Evolutionary conservation across 179 eudicot species (phyloP), one percentile per base, ranked within the genome.

Genomic region (Beta corolliflora): DNA sequence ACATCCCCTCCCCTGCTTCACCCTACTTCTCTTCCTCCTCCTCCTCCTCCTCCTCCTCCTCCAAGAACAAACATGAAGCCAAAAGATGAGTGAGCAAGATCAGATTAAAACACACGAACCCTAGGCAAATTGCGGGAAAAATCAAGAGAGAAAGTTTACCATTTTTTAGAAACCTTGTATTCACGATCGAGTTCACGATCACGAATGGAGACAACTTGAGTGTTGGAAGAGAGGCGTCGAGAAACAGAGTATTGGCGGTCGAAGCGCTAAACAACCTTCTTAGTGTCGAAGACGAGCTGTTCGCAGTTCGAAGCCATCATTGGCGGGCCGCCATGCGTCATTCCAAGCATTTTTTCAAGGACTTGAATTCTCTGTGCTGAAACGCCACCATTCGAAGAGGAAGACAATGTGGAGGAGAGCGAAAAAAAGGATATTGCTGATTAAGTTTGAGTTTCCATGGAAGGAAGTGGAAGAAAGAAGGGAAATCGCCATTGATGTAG

Each of bases 261-360:
- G 31, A 95, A 82, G 16, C 95, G 88, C 82, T 94, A 97, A 6
- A 93, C 95, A 10, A 95, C 84, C 82, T 92, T 93, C 86, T 63
- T 90, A n/a, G 97, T 81, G 79, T 95, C 99, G 81, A 82, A 95
- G 0, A 91, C 77, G 2, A 95, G 61, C 86, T 85, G 93, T 71
- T 95, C 98, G 61, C 86, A 84, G 93, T 71, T 95, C 98, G 77
- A 95, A 92, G 7, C 93, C 91, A 65, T 92, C 87, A 82, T 91
- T 94, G 21, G 97, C 97, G 25, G 84, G 82, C 14, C 92, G 83
- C 97, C 98, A 94, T 4, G 87, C 89, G 71, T 91, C 92, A 45
- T 82, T 87, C 93, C 87, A 92, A 8, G 86, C 89, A 67, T 68
- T 64, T 73, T 18, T 92, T 88, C 81, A 95, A 92, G 9, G 89